These are phyloP conservation scores for Beauveria sp. DNA, from an alignment of 2,329 filamentous ascomycete genomes.

Conservation along the genomic window DNA sequence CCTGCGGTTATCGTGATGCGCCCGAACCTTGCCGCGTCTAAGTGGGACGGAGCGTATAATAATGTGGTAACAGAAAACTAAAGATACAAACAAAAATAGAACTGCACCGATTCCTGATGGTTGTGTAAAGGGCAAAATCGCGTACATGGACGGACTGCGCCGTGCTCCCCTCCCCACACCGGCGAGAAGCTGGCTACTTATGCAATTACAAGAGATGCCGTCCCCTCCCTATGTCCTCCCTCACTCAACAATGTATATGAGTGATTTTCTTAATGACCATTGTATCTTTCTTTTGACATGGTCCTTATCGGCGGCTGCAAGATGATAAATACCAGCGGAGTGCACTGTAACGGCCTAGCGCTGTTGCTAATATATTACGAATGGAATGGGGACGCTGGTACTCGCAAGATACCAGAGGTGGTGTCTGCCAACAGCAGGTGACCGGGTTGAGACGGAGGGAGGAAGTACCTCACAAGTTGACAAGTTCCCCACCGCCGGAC, in stretches of 20 bases:
- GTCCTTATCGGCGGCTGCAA: slow-evolving; percentile 10
- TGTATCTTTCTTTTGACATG: background rate
- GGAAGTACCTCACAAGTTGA: background rate
- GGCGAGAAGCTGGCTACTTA: background rate
- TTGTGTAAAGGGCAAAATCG: slow-evolving; percentile 8
- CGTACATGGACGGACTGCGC: background rate
- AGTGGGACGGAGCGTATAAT: slow-evolving; percentile 12
- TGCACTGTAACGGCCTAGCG: slow-evolving; percentile 5
- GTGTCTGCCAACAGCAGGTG: background rate
- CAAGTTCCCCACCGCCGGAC: background rate
- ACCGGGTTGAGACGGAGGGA: background rate
- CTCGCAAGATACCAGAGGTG: background rate
- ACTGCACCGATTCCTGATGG: background rate
- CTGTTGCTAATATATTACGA: background rate
- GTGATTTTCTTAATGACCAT: background rate
- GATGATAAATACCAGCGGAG: slow-evolving; percentile 1
- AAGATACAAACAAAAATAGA: background rate
- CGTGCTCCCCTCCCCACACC: slow-evolving; percentile 3
- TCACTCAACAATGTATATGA: background rate
- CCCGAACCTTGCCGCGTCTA: slow-evolving; percentile 12
- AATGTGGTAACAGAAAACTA: slow-evolving; percentile 8
- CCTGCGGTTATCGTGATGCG: slow-evolving; percentile 12
- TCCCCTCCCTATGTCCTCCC: background rate
- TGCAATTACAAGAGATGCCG: slow-evolving; percentile 5
- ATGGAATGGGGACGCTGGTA: background rate